These are phyloP conservation scores for Phaeophleospora eucalypticola DNA, from an alignment of 2,329 filamentous ascomycete species.

Conservation along the genomic window DNA sequence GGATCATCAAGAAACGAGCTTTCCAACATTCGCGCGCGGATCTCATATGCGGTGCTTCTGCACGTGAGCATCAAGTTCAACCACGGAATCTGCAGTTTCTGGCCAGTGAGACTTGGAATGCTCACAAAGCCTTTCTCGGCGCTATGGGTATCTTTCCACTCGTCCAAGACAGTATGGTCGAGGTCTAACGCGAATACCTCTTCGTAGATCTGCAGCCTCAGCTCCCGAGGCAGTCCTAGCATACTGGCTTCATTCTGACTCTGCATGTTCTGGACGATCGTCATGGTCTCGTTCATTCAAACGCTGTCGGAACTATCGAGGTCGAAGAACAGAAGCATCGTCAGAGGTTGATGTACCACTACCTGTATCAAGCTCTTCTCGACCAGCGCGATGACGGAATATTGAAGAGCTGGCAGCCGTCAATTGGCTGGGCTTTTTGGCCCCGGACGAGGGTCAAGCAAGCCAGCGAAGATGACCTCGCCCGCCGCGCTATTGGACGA, in stretches of 20 bases:
- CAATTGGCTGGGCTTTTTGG: neutral
- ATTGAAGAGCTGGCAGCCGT: neutral
- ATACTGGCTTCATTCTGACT: constrained; percentile 8
- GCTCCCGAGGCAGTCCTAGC: constrained; percentile 15
- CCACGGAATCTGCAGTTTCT: constrained; percentile 17
- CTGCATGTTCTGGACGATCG: no score
- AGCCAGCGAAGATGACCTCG: neutral
- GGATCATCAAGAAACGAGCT: constrained; percentile 5
- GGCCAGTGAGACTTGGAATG: constrained; percentile 10
- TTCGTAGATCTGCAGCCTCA: constrained; percentile 17
- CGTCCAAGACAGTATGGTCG: constrained; percentile 6
- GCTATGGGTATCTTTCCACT: constrained; percentile 12
- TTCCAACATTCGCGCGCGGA: constrained; percentile 11
- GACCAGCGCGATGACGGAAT: neutral
- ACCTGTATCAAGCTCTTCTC: no score
- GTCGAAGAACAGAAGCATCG: no score
- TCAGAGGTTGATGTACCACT: no score
- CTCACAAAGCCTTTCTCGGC: constrained; percentile 40
- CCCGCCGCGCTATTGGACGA: neutral
- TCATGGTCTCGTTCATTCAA: no score
- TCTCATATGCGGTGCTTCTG: constrained; percentile 13
- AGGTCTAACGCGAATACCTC: constrained; percentile 15
- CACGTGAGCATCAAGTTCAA: constrained; percentile 18
- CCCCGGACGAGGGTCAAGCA: neutral
- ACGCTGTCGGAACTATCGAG: no score